These are phyloP conservation scores for Aspergillus cejpii DNA, from an alignment of 2,329 filamentous ascomycete genomes.

Conservation along the genomic window DNA sequence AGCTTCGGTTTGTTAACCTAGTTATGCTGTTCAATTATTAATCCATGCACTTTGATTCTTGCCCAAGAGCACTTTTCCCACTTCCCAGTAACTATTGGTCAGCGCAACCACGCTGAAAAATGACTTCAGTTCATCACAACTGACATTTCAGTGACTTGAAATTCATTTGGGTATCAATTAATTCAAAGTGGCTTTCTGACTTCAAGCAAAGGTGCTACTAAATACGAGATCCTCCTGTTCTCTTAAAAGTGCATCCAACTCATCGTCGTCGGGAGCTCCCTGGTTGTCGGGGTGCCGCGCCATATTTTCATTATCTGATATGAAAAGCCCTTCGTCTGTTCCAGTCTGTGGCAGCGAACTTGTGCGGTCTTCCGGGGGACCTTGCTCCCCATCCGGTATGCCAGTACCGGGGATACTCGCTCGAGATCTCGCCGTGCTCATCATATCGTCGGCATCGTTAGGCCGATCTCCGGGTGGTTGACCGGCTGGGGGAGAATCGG, in stretches of 20 bases:
- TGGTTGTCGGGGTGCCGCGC: constrained; percentile 3
- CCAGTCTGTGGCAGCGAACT: not conserved
- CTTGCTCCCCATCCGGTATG: not conserved
- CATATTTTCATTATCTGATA: constrained; percentile 24
- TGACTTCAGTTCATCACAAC: too few relatives aligned
- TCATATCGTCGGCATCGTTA: not conserved
- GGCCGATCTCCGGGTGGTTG: constrained; percentile 8
- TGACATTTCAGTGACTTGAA: not conserved
- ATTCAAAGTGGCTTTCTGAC: not conserved
- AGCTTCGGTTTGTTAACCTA: too few relatives aligned
- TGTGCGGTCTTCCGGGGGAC: not conserved
- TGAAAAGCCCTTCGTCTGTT: constrained; percentile 23
- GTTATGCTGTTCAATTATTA: too few relatives aligned
- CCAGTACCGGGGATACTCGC: not conserved
- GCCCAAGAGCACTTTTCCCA: too few relatives aligned
- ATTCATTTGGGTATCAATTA: not conserved
- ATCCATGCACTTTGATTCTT: too few relatives aligned
- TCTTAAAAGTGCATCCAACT: constrained; percentile 50
- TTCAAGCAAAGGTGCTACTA: constrained; percentile 19
- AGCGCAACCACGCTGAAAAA: too few relatives aligned
- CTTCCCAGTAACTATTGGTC: too few relatives aligned
- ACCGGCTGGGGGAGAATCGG: not conserved
- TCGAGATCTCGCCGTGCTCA: not conserved
- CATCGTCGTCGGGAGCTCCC: constrained; percentile 36
- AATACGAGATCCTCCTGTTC: constrained; percentile 35